These are phyloP conservation scores for Trichoderma guizhouense DNA, from an alignment of 2,329 filamentous ascomycete genomes.

Conservation along the genomic window DNA sequence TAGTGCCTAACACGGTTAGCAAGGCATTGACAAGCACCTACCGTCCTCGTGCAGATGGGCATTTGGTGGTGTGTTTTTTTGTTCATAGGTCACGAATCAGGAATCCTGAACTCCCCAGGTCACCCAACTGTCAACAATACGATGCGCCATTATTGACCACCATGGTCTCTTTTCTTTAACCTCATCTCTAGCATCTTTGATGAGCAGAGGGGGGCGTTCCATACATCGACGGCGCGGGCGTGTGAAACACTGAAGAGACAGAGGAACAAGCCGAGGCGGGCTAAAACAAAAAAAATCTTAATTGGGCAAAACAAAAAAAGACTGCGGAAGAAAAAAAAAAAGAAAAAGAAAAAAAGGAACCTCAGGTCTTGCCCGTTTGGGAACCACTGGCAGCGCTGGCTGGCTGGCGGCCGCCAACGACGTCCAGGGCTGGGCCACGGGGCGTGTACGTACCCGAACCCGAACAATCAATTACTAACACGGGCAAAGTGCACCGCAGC, in stretches of 20 bases:
- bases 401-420: slow-evolving; percentile 16
- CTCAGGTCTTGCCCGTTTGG: slow-evolving; percentile 17
- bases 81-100: background rate
- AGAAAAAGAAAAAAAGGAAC: background rate
- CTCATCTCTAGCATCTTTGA: background rate
- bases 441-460: background rate
- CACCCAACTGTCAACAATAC: background rate
- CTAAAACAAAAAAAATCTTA: slow-evolving; percentile 2
- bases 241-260: background rate
- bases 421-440: slow-evolving; percentile 1
- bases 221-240: slow-evolving; percentile 8
- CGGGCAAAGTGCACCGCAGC: background rate
- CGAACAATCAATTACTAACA: background rate
- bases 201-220: background rate
- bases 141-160: background rate
- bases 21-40: background rate
- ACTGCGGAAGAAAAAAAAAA: background rate
- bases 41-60: background rate
- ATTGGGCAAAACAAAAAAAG: background rate
- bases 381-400: slow-evolving; percentile 17
- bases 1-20: background rate
- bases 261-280: background rate
- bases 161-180: background rate
- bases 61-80: background rate
- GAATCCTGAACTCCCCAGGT: background rate